Evolutionary conservation across 106 monocot genomes (phyloP).

Genomic region (Posidonia australis): DNA sequence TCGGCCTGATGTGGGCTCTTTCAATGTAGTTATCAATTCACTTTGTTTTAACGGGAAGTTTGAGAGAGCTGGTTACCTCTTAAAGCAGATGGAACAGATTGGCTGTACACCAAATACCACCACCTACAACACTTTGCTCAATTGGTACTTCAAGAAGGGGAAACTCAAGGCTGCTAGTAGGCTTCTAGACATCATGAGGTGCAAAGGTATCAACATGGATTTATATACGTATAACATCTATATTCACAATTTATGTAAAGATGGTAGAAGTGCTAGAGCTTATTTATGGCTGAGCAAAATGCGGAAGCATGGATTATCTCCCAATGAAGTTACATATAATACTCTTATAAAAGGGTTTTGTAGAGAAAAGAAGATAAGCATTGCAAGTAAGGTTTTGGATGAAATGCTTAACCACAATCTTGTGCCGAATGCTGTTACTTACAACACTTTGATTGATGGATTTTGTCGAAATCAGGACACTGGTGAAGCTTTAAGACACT

Average conservation of each 20-base stretch:
- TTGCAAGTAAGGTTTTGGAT: slow-evolving; percentile 30
- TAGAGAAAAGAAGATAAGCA: slow-evolving; percentile 40
- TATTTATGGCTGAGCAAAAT: slow-evolving; percentile 53
- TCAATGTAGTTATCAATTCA: slow-evolving; percentile 50
- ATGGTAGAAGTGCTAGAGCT: slow-evolving; percentile 39
- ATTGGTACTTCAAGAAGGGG: slow-evolving; percentile 54
- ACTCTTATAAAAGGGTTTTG: slow-evolving; percentile 57
- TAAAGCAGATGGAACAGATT: slow-evolving; percentile 39
- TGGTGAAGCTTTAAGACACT: slow-evolving; percentile 29
- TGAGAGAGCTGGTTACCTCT: slow-evolving; percentile 32
- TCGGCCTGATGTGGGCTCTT: slow-evolving; percentile 29
- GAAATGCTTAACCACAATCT: slow-evolving; percentile 35
- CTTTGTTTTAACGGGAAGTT: slow-evolving; percentile 40
- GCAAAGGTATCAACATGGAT: slow-evolving; percentile 34
- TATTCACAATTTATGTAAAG: slow-evolving; percentile 47
- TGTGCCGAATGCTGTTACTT: slow-evolving; percentile 39
- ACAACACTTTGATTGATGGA: slow-evolving; percentile 62
- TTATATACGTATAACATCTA: slow-evolving; percentile 46
- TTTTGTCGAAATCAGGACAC: slow-evolving; percentile 33
- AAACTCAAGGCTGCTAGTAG: slow-evolving; percentile 29
- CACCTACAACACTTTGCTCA: slow-evolving; percentile 51
- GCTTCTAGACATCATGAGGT: slow-evolving; percentile 37
- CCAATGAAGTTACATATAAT: slow-evolving; percentile 48
- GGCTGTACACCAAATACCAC: slow-evolving; percentile 27
- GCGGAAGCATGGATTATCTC: slow-evolving; percentile 30